These are phyloP conservation scores for Stephania cephalantha DNA, from an alignment of 164 flowering plant genomes.

Conservation along the genomic window DNA sequence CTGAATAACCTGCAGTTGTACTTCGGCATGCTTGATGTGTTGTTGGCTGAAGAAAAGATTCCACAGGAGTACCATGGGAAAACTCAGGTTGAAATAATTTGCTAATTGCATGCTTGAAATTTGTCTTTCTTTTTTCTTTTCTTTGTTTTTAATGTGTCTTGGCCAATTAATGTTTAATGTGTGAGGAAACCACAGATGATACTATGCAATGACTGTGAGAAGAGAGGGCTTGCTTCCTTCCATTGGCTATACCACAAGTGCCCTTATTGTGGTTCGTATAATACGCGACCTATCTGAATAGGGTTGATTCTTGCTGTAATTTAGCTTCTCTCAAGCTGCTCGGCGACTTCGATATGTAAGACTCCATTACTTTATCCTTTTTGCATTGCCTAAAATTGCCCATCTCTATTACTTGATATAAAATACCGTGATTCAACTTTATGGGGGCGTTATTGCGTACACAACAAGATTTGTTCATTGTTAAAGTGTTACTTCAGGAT, in stretches of 20 bases:
- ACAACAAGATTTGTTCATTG: too few species aligned
- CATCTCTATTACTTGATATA: background rate
- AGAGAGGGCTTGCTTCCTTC: slow-evolving; percentile 61
- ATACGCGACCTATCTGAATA: slow-evolving; percentile 59
- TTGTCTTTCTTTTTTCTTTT: background rate
- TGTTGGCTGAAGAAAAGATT: slow-evolving; percentile 66
- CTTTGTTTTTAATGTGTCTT: background rate
- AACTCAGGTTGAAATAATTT: slow-evolving; percentile 53
- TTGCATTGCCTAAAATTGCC: background rate
- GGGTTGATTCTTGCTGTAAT: background rate
- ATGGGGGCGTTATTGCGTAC: background rate
- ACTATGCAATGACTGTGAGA: slow-evolving; percentile 85
- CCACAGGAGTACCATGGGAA: slow-evolving; percentile 59
- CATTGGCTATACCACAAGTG: slow-evolving; percentile 90
- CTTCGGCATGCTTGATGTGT: slow-evolving; percentile 72
- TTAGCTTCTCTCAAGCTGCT: background rate
- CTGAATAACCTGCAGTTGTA: slow-evolving; percentile 48
- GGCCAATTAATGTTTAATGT: background rate
- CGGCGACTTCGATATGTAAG: background rate
- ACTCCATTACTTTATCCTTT: background rate
- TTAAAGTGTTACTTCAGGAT: too few species aligned
- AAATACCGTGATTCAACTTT: background rate
- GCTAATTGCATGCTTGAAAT: background rate
- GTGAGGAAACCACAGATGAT: slow-evolving; percentile 42
- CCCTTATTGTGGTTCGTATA: slow-evolving; percentile 71